Evolutionary conservation across 1,284 basidiomycete species (phyloP).

Genomic region (Blastosporella zonata): DNA sequence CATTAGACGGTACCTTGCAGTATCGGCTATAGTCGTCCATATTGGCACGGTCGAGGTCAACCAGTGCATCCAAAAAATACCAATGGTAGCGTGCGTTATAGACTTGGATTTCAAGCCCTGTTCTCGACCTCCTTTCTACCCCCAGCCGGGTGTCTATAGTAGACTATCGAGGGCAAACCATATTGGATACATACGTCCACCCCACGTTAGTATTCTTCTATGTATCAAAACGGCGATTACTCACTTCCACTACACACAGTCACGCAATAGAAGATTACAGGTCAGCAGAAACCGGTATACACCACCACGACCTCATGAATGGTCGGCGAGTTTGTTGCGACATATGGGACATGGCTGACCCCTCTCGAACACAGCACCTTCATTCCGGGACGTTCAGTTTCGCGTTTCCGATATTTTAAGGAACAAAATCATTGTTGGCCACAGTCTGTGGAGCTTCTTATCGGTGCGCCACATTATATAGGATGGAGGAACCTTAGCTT

Average conservation of each 20-base stretch:
- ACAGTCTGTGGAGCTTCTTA: constrained; percentile 53
- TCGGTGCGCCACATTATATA: constrained; percentile 37
- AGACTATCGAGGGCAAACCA: constrained; percentile 47
- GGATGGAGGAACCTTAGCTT: neutral
- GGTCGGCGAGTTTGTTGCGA: constrained; percentile 29
- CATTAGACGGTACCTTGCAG: constrained; percentile 41
- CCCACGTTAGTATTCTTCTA: constrained; percentile 43
- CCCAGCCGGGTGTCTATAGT: constrained; percentile 33
- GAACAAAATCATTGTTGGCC: constrained; percentile 53
- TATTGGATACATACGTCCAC: constrained; percentile 52
- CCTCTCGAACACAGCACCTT: constrained; percentile 35
- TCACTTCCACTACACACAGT: constrained; percentile 24
- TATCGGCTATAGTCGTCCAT: constrained; percentile 44
- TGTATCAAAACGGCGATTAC: neutral
- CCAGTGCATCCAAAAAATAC: constrained; percentile 27
- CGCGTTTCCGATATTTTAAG: constrained; percentile 41
- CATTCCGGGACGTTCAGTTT: constrained; percentile 46
- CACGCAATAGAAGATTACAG: constrained; percentile 49
- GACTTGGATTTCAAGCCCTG: constrained; percentile 3
- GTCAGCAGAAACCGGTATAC: constrained; percentile 45
- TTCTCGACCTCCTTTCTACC: constrained; percentile 1
- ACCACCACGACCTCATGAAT: constrained; percentile 35
- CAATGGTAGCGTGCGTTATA: constrained; percentile 51
- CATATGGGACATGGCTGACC: constrained; percentile 5
- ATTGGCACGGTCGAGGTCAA: constrained; percentile 30